Evolutionary conservation across 2,329 filamentous ascomycete genomes (phyloP), one percentile per base, ranked within the genome.

Genomic region (Neofusicoccum kwambonambiense): DNA sequence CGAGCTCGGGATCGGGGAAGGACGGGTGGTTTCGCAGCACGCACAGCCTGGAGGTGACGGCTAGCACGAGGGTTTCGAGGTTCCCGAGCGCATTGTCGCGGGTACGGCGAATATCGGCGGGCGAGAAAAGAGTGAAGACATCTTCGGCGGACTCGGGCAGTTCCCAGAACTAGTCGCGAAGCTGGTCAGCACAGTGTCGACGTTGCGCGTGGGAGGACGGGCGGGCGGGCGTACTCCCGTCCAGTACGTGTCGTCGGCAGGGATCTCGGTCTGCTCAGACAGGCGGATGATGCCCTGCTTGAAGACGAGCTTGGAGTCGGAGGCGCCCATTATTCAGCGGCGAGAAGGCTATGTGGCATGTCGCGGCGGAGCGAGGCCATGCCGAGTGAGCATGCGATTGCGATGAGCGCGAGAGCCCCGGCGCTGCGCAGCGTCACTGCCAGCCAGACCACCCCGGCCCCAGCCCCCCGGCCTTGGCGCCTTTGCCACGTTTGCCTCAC

Each of bases 251-350:
- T 97, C 92, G 79, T 95, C 90, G 64, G 92, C 88, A 66, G 92
- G 85, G 75, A 98, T 97, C 76, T 91, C 85, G 70, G 89, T 88
- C 77, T 96, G 90, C 77, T 97, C 93, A n/a, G 93, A 95, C 66
- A 99, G 87, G 75, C 91, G 89, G 83, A 98, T 97, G 82, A 98
- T 96, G 80, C 93, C 94, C 81, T 96, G 92, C 81, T 97, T 98
- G 86, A 99, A 98, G 76, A 94, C 92, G 76, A 98, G 89, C 86
- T 98, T 98, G 74, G 94, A 98, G 82, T 98, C 94, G 80, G 94
- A 97, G 76, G 94, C 94, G 79, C 95, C 95, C 95, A 99, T 99
- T 70, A 78, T 75, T 65, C 27, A 42, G 44, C 44, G 11, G 41
- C 17, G n/a, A 37, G 49, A 17, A 27, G 51, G 50, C 62, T 47